A percentile compares a stretch with the other conserved stretches of the same genome.
Conservation (phyloP, 78 protist species). For the Tieghemostelium lacteum region DNA sequence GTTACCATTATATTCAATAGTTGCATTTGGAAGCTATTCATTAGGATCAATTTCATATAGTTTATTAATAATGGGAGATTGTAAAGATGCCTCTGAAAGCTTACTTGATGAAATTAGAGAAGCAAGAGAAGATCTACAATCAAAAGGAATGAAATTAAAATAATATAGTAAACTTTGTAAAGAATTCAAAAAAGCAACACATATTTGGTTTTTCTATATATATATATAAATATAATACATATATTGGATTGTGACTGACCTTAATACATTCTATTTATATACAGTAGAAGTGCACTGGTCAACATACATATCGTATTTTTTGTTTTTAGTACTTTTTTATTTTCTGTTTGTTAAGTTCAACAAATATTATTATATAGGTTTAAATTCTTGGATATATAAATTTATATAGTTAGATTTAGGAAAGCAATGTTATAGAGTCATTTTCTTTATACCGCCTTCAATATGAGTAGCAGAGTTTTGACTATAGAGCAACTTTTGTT, state of each 20-base stretch:
- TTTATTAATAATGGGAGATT: constrained; percentile 68
- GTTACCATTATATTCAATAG: constrained; percentile 64
- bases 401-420: background rate
- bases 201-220: background rate
- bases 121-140: constrained; percentile 50
- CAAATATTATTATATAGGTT: no score
- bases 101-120: constrained; percentile 72
- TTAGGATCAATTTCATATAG: constrained; percentile 63
- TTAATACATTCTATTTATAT: no score
- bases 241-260: background rate
- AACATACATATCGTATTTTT: background rate
- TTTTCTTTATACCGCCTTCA: constrained; percentile 61
- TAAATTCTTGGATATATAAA: no score
- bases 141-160: constrained; percentile 70
- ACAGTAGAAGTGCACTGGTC: background rate
- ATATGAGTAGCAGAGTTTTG: constrained; percentile 6
- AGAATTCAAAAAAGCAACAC: background rate
- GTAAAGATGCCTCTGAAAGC: constrained; percentile 71
- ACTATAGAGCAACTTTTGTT: background rate
- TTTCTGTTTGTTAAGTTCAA: no score
- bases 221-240: background rate
- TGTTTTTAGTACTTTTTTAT: no score
- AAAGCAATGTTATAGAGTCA: background rate
- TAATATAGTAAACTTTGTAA: background rate
- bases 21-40: constrained; percentile 67